These are phyloP conservation scores for Fusarium haematococcum DNA, from an alignment of 2,329 filamentous ascomycete species.

Conservation along the genomic window DNA sequence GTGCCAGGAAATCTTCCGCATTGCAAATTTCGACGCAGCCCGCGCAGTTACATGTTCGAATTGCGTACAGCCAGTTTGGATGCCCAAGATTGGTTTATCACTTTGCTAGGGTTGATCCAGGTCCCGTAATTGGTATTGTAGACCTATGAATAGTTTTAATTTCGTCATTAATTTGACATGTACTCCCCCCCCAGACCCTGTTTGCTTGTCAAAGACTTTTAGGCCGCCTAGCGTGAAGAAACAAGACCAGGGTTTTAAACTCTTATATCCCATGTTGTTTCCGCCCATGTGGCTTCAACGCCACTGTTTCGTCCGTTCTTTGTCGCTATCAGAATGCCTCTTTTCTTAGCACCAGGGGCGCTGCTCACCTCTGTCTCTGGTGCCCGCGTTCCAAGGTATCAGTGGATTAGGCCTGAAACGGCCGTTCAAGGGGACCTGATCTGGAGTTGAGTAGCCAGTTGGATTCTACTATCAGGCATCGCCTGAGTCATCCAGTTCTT, in stretches of 20 bases:
- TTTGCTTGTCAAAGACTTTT: background rate
- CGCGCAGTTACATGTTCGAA: too few relatives aligned
- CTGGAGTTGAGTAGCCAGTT: background rate
- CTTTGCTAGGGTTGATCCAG: background rate
- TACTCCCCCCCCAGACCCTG: background rate
- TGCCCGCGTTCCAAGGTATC: background rate
- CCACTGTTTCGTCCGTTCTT: background rate
- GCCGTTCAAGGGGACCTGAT: background rate
- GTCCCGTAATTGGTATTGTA: background rate
- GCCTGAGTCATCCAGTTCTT: background rate
- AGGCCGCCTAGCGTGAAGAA: background rate
- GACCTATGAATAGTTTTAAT: background rate
- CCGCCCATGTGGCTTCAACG: background rate
- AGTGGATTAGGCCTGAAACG: background rate
- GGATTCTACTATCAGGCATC: background rate
- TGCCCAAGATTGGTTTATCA: background rate
- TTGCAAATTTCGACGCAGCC: too few relatives aligned
- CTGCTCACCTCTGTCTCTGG: background rate
- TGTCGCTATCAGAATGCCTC: background rate
- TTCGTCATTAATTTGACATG: background rate
- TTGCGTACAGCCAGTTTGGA: background rate
- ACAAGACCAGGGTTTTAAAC: background rate
- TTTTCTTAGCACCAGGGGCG: background rate
- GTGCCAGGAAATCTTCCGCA: too few relatives aligned
- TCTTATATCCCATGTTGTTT: background rate